Base-by-base conservation (phyloP, 2,329 filamentous ascomycete genomes). In the Colletotrichum endophyticum region DNA sequence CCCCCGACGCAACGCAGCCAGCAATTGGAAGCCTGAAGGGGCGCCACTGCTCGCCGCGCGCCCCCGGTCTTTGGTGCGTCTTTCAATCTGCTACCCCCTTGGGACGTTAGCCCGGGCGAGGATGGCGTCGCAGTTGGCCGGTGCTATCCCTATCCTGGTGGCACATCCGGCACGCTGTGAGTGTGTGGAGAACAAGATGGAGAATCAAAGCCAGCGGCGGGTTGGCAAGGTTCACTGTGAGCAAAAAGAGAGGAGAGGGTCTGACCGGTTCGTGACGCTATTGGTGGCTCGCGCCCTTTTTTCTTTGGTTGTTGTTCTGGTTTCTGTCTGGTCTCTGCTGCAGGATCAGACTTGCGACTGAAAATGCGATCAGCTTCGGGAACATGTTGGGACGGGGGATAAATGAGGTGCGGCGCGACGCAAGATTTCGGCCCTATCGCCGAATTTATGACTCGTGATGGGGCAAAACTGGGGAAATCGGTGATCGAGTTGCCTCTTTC, bases 141-240 rank as follows among this genome's bases (percentile, higher is more conserved):
- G 70, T 69, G 56, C 73, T 76, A 76, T 76, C 70, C 73, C 73
- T 76, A 76, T 76, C 73, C 70, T 76, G 73, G 73, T 73, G 63
- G 64, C 73, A 76, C 73, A 76, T 73, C 73, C 73, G 73, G 73
- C 69, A 73, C 27, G 64, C 25, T 59, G 30, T 53, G 44, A 53
- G 68, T 57, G 61, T 68, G 56, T 73, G 73, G 56, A 44, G 62
- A 53, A 13, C 44, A 53, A 53, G 36, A 63, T 39, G 39, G 53
- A 30, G 69, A 56, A 61, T 22, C 53, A 28, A 15, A 28, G 39
- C 28, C 25, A 25, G 44, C 39, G 19, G 39, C 39, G 36, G 36
- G 36, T 19, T 44, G 36, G 36, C 36, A 44, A 19, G 36, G 36
- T 44, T 39, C 36, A 19, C 36, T 44, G 16, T 44, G 36, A 44